phyloP scores from a whole-genome alignment of 148 eudicot genomes.

The Rhododendron molle region DNA sequence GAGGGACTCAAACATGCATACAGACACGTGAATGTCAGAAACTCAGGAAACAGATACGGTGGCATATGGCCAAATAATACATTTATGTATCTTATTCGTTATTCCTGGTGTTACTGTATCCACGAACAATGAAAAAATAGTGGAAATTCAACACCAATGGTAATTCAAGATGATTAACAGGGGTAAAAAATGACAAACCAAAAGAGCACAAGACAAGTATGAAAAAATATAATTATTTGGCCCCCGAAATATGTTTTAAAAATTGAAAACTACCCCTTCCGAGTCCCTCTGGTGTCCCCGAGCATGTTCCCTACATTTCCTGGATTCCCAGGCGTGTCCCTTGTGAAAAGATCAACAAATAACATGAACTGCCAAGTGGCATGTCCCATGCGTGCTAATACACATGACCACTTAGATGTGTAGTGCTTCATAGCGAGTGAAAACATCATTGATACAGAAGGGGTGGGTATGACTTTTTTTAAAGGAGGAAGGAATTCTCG shows the following conservation, averaged over 20 bases:
- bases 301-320: too few relatives aligned
- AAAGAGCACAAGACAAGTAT: not conserved
- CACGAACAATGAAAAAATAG: not conserved
- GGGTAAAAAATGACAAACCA: not conserved
- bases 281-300: not conserved
- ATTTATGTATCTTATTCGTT: not conserved
- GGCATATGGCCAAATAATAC: not conserved
- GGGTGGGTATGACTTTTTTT: too few relatives aligned
- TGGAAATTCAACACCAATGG: not conserved
- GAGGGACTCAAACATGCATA: not conserved
- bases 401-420: not conserved
- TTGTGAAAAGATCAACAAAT: not conserved
- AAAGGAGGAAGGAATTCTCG: too few relatives aligned
- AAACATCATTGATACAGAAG: too few relatives aligned
- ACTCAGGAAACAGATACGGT: not conserved
- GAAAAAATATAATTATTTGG: not conserved
- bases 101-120: not conserved
- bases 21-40: not conserved
- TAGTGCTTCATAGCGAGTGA: not conserved
- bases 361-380: not conserved
- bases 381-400: not conserved
- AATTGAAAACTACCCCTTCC: not conserved
- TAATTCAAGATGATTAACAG: too few relatives aligned
- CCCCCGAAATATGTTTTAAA: not conserved
- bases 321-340: not conserved